phyloP scores from a whole-genome alignment of 257 asterid genomes.

The Solanum habrochaites region DNA sequence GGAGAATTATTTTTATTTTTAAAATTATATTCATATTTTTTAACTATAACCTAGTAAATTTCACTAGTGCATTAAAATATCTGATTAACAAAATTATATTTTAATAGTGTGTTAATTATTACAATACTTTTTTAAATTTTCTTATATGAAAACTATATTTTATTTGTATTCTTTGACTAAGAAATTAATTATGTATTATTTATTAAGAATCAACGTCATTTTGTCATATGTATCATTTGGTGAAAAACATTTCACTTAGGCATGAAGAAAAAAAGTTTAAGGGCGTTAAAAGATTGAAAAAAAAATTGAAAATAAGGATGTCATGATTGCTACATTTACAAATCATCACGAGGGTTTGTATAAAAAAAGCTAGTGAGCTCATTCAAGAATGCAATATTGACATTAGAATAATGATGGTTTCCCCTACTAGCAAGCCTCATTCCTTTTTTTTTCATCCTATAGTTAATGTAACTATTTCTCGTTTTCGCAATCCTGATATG shows the following conservation, averaged over 20 bases:
- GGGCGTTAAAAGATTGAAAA: slow-evolving; percentile 22
- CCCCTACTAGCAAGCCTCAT: slow-evolving; percentile 28
- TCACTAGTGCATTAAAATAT: no score
- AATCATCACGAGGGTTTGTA: slow-evolving; percentile 20
- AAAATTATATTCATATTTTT: no score
- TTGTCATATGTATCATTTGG: background rate
- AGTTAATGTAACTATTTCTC: background rate
- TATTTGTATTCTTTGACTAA: no score
- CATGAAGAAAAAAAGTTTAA: slow-evolving; percentile 4
- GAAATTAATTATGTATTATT: background rate
- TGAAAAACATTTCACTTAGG: background rate
- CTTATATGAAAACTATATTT: no score
- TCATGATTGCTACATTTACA: slow-evolving; percentile 20
- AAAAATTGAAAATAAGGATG: slow-evolving; percentile 5
- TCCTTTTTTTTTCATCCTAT: slow-evolving; percentile 33
- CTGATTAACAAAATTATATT: no score
- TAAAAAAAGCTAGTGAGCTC: background rate
- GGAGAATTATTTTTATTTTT: no score
- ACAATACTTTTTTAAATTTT: no score
- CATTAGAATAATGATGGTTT: slow-evolving; percentile 18
- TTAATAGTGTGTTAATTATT: no score
- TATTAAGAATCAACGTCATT: no score
- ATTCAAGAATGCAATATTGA: slow-evolving; percentile 15
- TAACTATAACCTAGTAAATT: no score
- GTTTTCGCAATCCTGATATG: background rate